A percentile compares a stretch with the other conserved stretches of the same genome.
Evolutionary conservation across 805 yeast species (phyloP).

Genomic region (Myxozyma nipponensis): DNA sequence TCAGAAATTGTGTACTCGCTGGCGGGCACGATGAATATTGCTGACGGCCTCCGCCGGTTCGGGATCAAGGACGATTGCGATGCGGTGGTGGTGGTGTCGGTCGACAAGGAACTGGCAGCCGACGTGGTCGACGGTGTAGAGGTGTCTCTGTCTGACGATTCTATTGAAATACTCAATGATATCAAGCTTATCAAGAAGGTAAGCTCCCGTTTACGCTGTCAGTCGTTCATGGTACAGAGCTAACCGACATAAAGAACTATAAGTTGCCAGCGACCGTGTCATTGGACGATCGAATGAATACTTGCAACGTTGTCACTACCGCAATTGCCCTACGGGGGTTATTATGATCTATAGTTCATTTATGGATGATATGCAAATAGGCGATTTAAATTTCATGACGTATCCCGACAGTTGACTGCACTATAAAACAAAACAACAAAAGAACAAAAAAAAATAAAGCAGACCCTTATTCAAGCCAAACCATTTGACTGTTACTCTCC

Average conservation of each 20-base stretch:
- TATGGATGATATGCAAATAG: too few species aligned
- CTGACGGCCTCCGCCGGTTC: slow-evolving; percentile 66
- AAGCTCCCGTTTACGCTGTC: too few species aligned
- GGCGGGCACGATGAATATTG: slow-evolving; percentile 66
- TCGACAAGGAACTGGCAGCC: slow-evolving; percentile 33
- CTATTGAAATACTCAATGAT: slow-evolving; percentile 7
- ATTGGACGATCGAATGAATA: slow-evolving; percentile 2
- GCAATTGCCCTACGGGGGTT: slow-evolving; percentile 26
- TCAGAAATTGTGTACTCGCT: slow-evolving; percentile 68
- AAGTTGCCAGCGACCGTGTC: slow-evolving; percentile 16
- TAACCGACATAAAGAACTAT: slow-evolving; percentile 24
- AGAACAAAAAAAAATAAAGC: too few species aligned
- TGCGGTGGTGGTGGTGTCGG: slow-evolving; percentile 51
- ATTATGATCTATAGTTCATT: too few species aligned
- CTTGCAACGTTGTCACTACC: slow-evolving; percentile 11
- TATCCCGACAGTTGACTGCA: too few species aligned
- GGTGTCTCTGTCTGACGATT: slow-evolving; percentile 20
- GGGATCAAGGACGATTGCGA: slow-evolving; percentile 56
- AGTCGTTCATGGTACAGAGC: too few species aligned
- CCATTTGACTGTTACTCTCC: too few species aligned
- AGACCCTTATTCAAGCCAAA: too few species aligned
- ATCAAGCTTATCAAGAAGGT: slow-evolving; percentile 16
- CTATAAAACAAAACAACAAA: too few species aligned
- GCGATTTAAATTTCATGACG: too few species aligned
- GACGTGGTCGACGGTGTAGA: slow-evolving; percentile 23